Evolutionary conservation across 371 early-diverging fungal species (phyloP).

Genomic region (Mortierella polycephala): DNA sequence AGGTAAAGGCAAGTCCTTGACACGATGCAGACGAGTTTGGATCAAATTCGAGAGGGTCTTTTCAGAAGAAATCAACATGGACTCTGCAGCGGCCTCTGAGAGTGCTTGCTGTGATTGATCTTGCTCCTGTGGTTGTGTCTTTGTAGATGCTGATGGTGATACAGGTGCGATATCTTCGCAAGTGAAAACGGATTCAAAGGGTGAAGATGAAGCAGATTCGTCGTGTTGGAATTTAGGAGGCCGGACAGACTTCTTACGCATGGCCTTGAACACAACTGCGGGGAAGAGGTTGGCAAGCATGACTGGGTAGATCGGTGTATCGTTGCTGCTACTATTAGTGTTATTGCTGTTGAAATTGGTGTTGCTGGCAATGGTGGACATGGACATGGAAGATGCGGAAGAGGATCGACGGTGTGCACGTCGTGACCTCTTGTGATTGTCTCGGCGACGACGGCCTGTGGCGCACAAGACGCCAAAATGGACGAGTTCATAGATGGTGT

Average conservation of each 20-base stretch:
- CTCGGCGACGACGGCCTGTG: constrained; percentile 22
- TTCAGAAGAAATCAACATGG: constrained; percentile 29
- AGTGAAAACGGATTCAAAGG: constrained; percentile 8
- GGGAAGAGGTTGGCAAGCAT: constrained; percentile 43
- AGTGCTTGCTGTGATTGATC: not conserved
- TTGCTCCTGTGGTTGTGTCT: not conserved
- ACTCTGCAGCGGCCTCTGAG: constrained; percentile 1
- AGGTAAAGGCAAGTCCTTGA: constrained; percentile 45
- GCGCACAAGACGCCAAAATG: constrained; percentile 35
- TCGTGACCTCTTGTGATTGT: not conserved
- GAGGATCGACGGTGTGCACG: constrained; percentile 4
- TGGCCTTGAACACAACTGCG: constrained; percentile 34
- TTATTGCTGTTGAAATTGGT: not conserved
- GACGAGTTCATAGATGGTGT: constrained; percentile 44
- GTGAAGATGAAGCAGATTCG: constrained; percentile 17
- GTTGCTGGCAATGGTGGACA: constrained; percentile 6
- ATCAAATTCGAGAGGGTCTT: constrained; percentile 17
- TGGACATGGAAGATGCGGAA: not conserved
- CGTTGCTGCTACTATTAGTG: not conserved
- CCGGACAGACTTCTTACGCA: constrained; percentile 32
- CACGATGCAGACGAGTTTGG: constrained; percentile 28
- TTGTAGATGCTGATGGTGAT: not conserved
- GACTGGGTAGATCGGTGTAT: constrained; percentile 25
- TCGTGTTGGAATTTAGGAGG: constrained; percentile 43
- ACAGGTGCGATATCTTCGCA: constrained; percentile 6